Conservation (phyloP, 225 moss, liverwort and hornwort genomes). For the Climacium dendroides region DNA sequence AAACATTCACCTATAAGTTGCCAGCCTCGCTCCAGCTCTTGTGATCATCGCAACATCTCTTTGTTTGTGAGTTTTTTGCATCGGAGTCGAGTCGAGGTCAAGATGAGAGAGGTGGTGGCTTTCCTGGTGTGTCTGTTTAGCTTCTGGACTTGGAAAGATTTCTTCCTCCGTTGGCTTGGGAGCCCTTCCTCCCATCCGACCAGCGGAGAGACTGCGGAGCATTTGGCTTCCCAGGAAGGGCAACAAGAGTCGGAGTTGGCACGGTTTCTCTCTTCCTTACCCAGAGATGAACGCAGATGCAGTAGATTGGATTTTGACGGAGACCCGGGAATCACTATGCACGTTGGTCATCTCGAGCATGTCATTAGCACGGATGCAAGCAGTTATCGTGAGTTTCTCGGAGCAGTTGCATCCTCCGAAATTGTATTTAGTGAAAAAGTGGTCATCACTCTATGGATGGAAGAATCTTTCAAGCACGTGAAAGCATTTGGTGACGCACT, state of each 20-base stretch:
- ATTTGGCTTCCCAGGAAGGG: neutral
- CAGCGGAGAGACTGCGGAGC: neutral
- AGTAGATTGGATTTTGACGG: accelerated
- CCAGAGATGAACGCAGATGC: too few relatives aligned
- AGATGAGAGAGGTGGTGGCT: neutral
- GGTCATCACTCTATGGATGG: accelerated
- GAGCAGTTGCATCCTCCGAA: neutral
- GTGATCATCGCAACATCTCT: neutral
- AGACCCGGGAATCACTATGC: too few relatives aligned
- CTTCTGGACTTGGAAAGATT: neutral
- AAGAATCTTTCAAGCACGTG: neutral
- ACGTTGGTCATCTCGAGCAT: too few relatives aligned
- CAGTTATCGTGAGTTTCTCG: neutral
- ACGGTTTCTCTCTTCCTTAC: neutral
- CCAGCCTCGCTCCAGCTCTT: neutral
- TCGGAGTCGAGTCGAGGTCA: too few relatives aligned
- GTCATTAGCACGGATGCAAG: too few relatives aligned
- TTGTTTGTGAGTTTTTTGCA: neutral
- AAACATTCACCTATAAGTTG: too few relatives aligned
- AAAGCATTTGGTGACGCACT: neutral
- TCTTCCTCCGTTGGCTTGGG: neutral
- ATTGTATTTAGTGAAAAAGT: accelerated
- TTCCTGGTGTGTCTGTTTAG: neutral
- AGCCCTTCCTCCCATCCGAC: neutral
- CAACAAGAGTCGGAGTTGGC: neutral